These are phyloP conservation scores for Xerocomus brunneocitrinus DNA, from an alignment of 768 basidiomycete species.

Conservation along the genomic window DNA sequence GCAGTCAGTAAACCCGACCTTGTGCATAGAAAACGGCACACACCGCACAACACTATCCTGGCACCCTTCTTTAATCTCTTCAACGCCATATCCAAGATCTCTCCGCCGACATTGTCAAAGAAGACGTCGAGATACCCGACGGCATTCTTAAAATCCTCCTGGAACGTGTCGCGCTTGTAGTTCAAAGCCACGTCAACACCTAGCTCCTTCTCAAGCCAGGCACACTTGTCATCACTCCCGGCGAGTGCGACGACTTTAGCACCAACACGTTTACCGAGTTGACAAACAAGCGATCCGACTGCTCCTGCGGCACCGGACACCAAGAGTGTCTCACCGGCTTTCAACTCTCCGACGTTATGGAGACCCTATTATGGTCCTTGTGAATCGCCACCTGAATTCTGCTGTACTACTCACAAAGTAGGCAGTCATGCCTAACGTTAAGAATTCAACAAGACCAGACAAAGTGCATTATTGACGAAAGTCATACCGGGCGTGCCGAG, in stretches of 20 bases:
- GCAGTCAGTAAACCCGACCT: slow-evolving; percentile 1
- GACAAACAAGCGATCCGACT: slow-evolving; percentile 79
- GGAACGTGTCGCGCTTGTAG: slow-evolving; percentile 78
- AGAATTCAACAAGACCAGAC: not conserved
- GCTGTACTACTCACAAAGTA: slow-evolving; percentile 61
- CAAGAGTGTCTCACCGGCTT: slow-evolving; percentile 80
- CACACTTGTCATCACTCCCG: slow-evolving; percentile 77
- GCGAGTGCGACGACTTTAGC: slow-evolving; percentile 88
- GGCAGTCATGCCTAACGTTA: slow-evolving; percentile 69
- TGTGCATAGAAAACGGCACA: slow-evolving; percentile 19
- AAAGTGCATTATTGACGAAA: not conserved
- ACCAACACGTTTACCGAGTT: slow-evolving; percentile 73
- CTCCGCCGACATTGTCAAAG: slow-evolving; percentile 81
- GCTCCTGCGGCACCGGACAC: slow-evolving; percentile 91
- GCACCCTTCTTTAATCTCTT: slow-evolving; percentile 72
- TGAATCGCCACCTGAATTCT: slow-evolving; percentile 2
- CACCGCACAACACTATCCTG: slow-evolving; percentile 78
- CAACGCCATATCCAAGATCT: slow-evolving; percentile 76
- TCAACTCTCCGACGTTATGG: slow-evolving; percentile 71
- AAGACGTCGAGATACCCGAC: slow-evolving; percentile 79
- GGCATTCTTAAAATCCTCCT: slow-evolving; percentile 59
- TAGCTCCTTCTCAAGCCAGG: slow-evolving; percentile 79
- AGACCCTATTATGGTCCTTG: slow-evolving; percentile 54
- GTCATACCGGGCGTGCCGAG: slow-evolving; percentile 70
- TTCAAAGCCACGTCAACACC: slow-evolving; percentile 82